Evolutionary conservation across 768 basidiomycete genomes (phyloP).

Genomic region (Asterophora lycoperdoides): DNA sequence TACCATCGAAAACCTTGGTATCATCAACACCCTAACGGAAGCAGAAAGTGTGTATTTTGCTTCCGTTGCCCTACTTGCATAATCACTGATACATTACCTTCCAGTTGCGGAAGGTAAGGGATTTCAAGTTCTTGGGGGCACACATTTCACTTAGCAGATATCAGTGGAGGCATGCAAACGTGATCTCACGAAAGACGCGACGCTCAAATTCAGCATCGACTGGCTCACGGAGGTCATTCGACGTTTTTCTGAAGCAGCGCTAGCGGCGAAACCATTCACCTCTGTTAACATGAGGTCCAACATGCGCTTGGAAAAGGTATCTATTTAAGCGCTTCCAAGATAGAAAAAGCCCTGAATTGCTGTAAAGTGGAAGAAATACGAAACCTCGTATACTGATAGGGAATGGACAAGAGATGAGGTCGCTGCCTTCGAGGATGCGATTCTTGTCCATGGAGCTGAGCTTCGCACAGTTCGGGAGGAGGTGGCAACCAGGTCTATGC

Average conservation of each 20-base stretch:
- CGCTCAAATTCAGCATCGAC: slow-evolving; percentile 62
- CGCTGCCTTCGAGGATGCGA: slow-evolving; percentile 73
- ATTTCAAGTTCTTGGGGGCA: background rate
- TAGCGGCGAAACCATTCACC: slow-evolving; percentile 51
- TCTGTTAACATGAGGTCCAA: slow-evolving; percentile 61
- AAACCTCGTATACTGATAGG: slow-evolving; percentile 62
- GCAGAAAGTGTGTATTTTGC: slow-evolving; percentile 55
- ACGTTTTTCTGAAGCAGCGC: slow-evolving; percentile 65
- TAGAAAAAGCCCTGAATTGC: slow-evolving; percentile 1
- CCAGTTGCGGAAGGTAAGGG: slow-evolving; percentile 56
- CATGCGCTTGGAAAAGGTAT: slow-evolving; percentile 62
- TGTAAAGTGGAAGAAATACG: slow-evolving; percentile 67
- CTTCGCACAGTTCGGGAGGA: slow-evolving; percentile 76
- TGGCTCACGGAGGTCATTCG: slow-evolving; percentile 76
- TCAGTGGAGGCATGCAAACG: slow-evolving; percentile 67
- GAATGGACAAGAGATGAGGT: slow-evolving; percentile 70
- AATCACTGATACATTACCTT: slow-evolving; percentile 18
- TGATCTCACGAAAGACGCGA: slow-evolving; percentile 47
- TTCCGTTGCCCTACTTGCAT: slow-evolving; percentile 17
- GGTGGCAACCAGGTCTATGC: slow-evolving; percentile 60
- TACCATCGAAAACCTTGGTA: slow-evolving; percentile 69
- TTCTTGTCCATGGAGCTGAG: slow-evolving; percentile 70
- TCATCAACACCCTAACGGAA: slow-evolving; percentile 58
- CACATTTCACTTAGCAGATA: slow-evolving; percentile 6
- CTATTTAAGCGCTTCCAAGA: background rate